Conservation (phyloP, 2,329 filamentous ascomycete genomes). For the Cladophialophora exuberans region DNA sequence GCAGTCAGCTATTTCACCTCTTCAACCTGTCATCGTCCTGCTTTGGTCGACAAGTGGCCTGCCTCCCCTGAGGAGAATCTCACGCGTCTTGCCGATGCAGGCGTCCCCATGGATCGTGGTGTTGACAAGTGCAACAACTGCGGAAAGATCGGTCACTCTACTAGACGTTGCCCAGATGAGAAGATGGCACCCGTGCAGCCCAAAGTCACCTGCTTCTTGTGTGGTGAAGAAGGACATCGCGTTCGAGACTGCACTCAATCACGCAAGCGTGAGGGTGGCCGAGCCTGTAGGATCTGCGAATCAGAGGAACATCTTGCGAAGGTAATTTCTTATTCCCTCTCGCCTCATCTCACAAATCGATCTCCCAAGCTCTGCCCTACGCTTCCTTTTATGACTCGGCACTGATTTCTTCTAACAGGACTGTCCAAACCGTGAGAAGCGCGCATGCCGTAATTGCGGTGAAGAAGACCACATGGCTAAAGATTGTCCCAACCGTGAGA, state of each 20-base stretch:
- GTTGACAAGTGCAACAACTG: slow-evolving; percentile 57
- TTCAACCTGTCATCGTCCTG: slow-evolving; percentile 50
- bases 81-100: slow-evolving; percentile 55
- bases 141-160: slow-evolving; percentile 53
- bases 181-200: slow-evolving; percentile 43
- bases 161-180: slow-evolving; percentile 54
- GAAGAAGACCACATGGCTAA: slow-evolving; percentile 50
- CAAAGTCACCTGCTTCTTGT: slow-evolving; percentile 56
- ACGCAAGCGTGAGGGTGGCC: slow-evolving; percentile 23
- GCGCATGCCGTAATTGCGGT: slow-evolving; percentile 59
- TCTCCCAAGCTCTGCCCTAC: too few species aligned
- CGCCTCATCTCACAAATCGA: not conserved
- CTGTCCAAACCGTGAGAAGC: slow-evolving; percentile 37
- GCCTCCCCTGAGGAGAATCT: slow-evolving; percentile 53
- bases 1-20: slow-evolving; percentile 54
- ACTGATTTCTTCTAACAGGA: slow-evolving; percentile 18
- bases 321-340: slow-evolving; percentile 1
- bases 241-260: slow-evolving; percentile 52
- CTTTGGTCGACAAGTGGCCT: slow-evolving; percentile 55
- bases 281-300: slow-evolving; percentile 33
- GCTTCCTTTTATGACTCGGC: too few species aligned
- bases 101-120: slow-evolving; percentile 54
- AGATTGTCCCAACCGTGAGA: slow-evolving; percentile 35
- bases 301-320: slow-evolving; percentile 32
- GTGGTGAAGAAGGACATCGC: slow-evolving; percentile 48